A percentile compares a stretch with the other conserved stretches of the same genome.
phyloP scores from a whole-genome alignment of 768 basidiomycete species.

The Suillus lakei region DNA sequence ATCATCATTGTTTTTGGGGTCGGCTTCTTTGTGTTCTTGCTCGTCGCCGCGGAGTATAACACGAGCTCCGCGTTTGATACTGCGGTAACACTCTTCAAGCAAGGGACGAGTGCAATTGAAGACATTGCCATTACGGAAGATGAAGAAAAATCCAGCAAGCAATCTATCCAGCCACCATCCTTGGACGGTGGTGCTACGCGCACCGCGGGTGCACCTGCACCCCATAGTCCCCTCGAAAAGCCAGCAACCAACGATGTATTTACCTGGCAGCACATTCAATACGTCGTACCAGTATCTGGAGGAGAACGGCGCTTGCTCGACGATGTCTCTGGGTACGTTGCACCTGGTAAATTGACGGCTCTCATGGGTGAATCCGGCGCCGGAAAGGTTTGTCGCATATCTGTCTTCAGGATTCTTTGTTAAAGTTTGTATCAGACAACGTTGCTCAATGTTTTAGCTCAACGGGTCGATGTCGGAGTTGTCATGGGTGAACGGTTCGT shows the following conservation, averaged over 20 bases:
- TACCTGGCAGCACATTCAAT: slow-evolving; percentile 76
- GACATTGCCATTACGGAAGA: slow-evolving; percentile 13
- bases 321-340: slow-evolving; percentile 52
- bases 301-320: slow-evolving; percentile 49
- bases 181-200: background rate
- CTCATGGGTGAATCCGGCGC: slow-evolving; percentile 52
- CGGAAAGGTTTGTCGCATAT: slow-evolving; percentile 27
- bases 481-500: slow-evolving; percentile 57
- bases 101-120: background rate
- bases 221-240: slow-evolving; percentile 40
- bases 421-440: slow-evolving; percentile 47
- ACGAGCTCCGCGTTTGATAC: slow-evolving; percentile 33
- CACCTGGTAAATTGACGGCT: slow-evolving; percentile 55
- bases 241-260: slow-evolving; percentile 56
- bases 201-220: background rate
- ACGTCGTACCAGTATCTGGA: slow-evolving; percentile 54
- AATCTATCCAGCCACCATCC: background rate
- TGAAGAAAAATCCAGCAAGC: slow-evolving; percentile 18
- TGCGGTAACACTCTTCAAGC: slow-evolving; percentile 31
- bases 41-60: slow-evolving; percentile 42
- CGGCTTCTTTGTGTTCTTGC: slow-evolving; percentile 40
- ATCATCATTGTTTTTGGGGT: slow-evolving; percentile 50
- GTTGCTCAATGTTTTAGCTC: slow-evolving; percentile 59
- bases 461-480: slow-evolving; percentile 51
- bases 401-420: background rate